Percentiles rank a stretch among this genome's conserved stretches.
Evolutionary conservation across 768 basidiomycete genomes (phyloP).

Genomic region (Panaeolus papilionaceus): DNA sequence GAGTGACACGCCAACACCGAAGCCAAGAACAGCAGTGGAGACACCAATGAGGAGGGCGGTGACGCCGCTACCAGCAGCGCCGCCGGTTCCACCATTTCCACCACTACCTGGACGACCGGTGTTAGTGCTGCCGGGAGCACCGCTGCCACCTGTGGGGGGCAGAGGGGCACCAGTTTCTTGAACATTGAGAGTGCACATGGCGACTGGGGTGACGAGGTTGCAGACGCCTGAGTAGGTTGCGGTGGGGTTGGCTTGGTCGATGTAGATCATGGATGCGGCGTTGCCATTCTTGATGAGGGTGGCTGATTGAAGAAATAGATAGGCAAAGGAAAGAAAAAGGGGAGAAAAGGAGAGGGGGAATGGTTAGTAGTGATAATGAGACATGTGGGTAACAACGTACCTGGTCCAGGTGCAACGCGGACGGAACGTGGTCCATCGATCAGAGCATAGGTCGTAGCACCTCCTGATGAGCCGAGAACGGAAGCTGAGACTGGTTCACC

Average conservation of each 20-base stretch:
- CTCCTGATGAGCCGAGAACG: conserved; percentile 19
- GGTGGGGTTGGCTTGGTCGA: conserved; percentile 18
- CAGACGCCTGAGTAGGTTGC: conserved; percentile 28
- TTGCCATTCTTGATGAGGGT: conserved; percentile 24
- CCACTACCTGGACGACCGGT: neutral
- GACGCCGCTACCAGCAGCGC: neutral
- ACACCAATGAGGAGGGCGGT: conserved; percentile 18
- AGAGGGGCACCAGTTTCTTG: conserved; percentile 23
- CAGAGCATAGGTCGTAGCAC: conserved; percentile 26
- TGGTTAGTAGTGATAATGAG: too few species aligned
- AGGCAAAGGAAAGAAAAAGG: neutral
- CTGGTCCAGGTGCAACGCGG: conserved; percentile 23
- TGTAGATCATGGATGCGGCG: conserved; percentile 28
- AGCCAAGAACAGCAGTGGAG: conserved; percentile 24
- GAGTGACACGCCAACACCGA: conserved; percentile 25
- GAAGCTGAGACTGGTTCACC: conserved; percentile 23
- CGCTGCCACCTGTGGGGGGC: conserved; percentile 15
- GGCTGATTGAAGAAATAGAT: conserved; percentile 14
- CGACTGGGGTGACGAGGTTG: conserved; percentile 29
- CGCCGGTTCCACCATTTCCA: neutral
- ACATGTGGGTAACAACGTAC: conserved; percentile 16
- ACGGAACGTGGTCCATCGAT: conserved; percentile 21
- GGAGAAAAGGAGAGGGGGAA: neutral
- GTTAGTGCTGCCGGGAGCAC: neutral
- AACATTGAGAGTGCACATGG: conserved; percentile 31